Evolutionary conservation across 1,139 yeast genomes (phyloP).

Genomic region (Geotrichum histeridarum): DNA sequence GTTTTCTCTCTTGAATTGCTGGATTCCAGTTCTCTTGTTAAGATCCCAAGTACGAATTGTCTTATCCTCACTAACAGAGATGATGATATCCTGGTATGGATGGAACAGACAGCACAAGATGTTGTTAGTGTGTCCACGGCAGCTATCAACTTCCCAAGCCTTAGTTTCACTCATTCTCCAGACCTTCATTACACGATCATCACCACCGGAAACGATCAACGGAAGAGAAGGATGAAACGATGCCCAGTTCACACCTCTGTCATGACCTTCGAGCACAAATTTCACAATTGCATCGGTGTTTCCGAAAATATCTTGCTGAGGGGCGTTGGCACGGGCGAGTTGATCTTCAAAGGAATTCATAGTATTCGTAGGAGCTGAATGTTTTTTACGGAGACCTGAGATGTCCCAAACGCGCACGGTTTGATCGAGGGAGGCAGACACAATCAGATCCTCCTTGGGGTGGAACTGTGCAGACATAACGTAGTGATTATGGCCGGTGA

Average conservation of each 20-base stretch:
- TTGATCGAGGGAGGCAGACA: conserved; percentile 93
- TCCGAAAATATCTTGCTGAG: conserved; percentile 90
- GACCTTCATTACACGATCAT: conserved; percentile 87
- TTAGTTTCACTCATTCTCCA: conserved; percentile 98
- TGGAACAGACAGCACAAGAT: conserved; percentile 88
- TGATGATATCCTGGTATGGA: conserved; percentile 85
- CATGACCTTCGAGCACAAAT: conserved; percentile 95
- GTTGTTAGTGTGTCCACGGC: conserved; percentile 94
- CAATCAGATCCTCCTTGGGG: conserved; percentile 89
- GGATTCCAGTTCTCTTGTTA: conserved; percentile 87
- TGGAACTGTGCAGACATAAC: conserved; percentile 98
- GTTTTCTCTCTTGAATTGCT: conserved; percentile 88
- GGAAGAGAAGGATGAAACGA: conserved; percentile 96
- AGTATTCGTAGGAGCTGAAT: conserved; percentile 63
- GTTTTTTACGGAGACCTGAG: conserved; percentile 89
- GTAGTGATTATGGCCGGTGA: conserved; percentile 97
- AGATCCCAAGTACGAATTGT: conserved; percentile 96
- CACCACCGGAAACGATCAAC: conserved; percentile 93
- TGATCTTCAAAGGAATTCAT: conserved; percentile 68
- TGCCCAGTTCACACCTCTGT: conserved; percentile 98
- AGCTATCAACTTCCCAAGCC: conserved; percentile 99
- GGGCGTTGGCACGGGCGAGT: conserved; percentile 47
- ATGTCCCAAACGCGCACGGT: conserved; percentile 99
- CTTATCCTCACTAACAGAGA: conserved; percentile 93
- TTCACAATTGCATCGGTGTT: conserved; percentile 91